Evolutionary conservation across 176 grass and related monocot genomes (phyloP).

Genomic region (Cenchrus purpureus): DNA sequence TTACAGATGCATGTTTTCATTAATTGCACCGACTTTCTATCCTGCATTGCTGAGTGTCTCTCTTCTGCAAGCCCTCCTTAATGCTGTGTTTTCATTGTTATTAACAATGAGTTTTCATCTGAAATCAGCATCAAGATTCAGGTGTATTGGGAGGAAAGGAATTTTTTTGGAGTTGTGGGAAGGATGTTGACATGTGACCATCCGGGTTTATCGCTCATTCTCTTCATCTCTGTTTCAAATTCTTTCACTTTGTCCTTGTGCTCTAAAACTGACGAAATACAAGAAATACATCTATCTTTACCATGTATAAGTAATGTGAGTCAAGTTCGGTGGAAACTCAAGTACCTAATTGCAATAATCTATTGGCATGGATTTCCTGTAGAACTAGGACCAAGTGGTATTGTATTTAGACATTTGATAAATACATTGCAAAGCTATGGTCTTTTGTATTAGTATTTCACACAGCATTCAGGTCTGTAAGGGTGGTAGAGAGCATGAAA

Average conservation of each 20-base stretch:
- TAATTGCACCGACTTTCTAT: too few species aligned
- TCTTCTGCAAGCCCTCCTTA: too few species aligned
- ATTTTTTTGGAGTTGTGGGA: neutral
- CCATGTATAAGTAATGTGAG: too few species aligned
- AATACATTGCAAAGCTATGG: neutral
- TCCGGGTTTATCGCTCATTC: neutral
- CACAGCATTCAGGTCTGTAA: neutral
- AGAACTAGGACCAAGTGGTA: too few species aligned
- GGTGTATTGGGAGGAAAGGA: neutral
- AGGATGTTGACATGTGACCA: neutral
- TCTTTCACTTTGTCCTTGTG: neutral
- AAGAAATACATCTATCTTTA: too few species aligned
- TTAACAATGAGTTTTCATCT: neutral
- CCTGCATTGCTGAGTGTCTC: too few species aligned
- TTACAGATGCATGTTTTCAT: neutral
- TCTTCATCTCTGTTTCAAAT: neutral
- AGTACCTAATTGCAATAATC: too few species aligned
- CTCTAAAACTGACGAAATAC: neutral
- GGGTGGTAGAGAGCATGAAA: neutral
- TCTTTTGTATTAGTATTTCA: neutral
- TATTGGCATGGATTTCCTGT: too few species aligned
- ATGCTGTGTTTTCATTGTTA: too few species aligned
- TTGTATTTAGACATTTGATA: too few species aligned
- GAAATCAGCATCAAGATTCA: slow-evolving; percentile 3
- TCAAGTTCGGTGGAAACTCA: too few species aligned